Base-by-base conservation (phyloP, 75 land plant genomes). In the Adiantum capillusveneris region DNA sequence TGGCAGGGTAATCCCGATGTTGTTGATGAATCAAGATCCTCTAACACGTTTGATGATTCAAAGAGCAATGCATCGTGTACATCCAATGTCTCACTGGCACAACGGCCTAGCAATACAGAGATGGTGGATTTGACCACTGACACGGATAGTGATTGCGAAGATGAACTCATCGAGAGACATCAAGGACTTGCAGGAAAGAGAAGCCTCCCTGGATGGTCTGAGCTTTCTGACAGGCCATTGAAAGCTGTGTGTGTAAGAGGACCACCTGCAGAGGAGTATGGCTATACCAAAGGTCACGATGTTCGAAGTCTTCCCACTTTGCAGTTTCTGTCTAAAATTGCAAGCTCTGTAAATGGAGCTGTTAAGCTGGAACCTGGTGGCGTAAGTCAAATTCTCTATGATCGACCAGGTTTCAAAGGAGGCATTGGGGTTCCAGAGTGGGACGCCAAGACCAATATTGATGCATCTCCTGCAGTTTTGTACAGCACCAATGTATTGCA, bases 101-200 rank as follows among this genome's bases (percentile, higher is more conserved):
- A 46, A n/a, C 49, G 5, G 5, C 49, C 49, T 14, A 5, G 55
- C 28, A 53, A 53, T 1, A 1, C 3, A 24, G 55, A 19, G 3
- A 2, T 53, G 55, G 55, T 53, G 3, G 55, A 53, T 53, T 26
- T 53, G 5, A 53, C 29, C 3, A 12, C 55, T 53, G 55, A 53
- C 14, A 24, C 55, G 5, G 55, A 53, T 53, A 53, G 55, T 53
- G 55, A 26, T 26, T 24, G 55, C 14, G 55, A 53, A 24, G 55
- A 53, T 24, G 55, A 53, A 24, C 25, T 53, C 6, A 25, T 26
- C 25, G 27, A 26, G 28, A 1, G 28, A 19, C 55, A 53, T 13
- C 14, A 25, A 17, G 22, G 50, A 1, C 24, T 53, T 25, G 9
- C 13, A 24, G 55, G 55, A 25, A 53, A 53, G 29, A 24, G 55